phyloP scores from a whole-genome alignment of 257 asterid species.

The Verbena officinalis region DNA sequence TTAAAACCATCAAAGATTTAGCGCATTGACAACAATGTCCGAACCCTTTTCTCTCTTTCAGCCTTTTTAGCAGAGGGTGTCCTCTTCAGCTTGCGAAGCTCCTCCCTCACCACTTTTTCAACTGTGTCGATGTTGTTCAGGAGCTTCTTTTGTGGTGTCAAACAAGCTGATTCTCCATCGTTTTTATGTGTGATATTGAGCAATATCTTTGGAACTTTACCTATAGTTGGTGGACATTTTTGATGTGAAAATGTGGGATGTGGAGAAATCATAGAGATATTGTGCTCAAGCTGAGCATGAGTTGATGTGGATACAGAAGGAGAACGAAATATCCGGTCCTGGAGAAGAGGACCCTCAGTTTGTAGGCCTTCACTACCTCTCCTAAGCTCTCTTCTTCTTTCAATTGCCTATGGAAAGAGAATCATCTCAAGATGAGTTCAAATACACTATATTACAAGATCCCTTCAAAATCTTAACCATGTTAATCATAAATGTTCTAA shows the following conservation, averaged over 20 bases:
- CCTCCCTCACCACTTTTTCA: constrained; percentile 77
- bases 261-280: constrained; percentile 41
- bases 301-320: constrained; percentile 38
- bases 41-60: constrained; percentile 63
- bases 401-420: constrained; percentile 53
- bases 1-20: constrained; percentile 22
- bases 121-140: constrained; percentile 62
- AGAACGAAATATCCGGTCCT: constrained; percentile 37
- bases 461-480: background rate
- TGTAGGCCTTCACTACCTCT: constrained; percentile 50
- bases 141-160: constrained; percentile 71
- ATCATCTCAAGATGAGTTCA: constrained; percentile 5
- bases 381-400: constrained; percentile 55
- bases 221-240: constrained; percentile 38
- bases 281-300: constrained; percentile 50
- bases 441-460: background rate
- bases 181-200: constrained; percentile 50
- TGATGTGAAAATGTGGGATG: constrained; percentile 30
- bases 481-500: background rate
- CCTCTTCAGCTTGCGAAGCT: constrained; percentile 65
- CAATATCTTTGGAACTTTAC: constrained; percentile 72
- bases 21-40: constrained; percentile 71
- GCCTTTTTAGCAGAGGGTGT: constrained; percentile 69
- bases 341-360: constrained; percentile 42
- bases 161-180: constrained; percentile 36